Percentiles rank a stretch among this genome's conserved stretches.
Evolutionary conservation across 1,284 basidiomycete species (phyloP).

Genomic region (Naganishia cerealis): DNA sequence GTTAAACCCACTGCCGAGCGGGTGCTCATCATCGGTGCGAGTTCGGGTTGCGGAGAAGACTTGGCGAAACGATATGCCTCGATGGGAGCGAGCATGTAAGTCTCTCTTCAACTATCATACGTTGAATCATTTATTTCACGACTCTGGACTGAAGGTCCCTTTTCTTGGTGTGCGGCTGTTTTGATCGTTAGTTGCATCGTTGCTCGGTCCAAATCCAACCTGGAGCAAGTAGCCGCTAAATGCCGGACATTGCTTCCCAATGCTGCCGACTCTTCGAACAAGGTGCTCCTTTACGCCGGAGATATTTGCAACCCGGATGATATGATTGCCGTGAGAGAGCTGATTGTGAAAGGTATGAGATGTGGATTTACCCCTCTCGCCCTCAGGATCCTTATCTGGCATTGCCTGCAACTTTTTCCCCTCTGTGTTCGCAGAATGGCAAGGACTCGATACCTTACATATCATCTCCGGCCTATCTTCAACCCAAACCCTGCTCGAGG

Average conservation of each 20-base stretch:
- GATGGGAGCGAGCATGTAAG: slow-evolving; percentile 67
- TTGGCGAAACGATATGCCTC: slow-evolving; percentile 70
- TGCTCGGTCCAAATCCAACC: slow-evolving; percentile 63
- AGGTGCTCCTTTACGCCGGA: slow-evolving; percentile 56
- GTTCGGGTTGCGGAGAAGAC: slow-evolving; percentile 75
- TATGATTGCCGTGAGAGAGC: slow-evolving; percentile 65
- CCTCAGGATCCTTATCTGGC: neutral
- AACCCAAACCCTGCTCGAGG: slow-evolving; percentile 67
- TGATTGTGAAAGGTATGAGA: slow-evolving; percentile 62
- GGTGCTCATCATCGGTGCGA: slow-evolving; percentile 76
- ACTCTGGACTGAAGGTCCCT: neutral
- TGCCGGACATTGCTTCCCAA: slow-evolving; percentile 17
- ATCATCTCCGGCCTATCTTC: slow-evolving; percentile 84
- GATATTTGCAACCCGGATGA: slow-evolving; percentile 71
- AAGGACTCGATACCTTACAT: slow-evolving; percentile 77
- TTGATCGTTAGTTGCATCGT: slow-evolving; percentile 62
- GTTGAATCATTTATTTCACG: neutral
- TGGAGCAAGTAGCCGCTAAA: slow-evolving; percentile 60
- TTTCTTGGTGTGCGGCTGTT: neutral
- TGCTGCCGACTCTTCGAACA: slow-evolving; percentile 38
- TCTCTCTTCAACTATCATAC: neutral
- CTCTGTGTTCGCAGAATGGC: slow-evolving; percentile 62
- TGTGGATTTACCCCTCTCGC: neutral
- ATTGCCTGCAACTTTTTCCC: neutral
- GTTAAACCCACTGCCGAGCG: slow-evolving; percentile 61